These are phyloP conservation scores for Grifola frondosa DNA, from an alignment of 1,284 basidiomycete genomes.

Conservation along the genomic window DNA sequence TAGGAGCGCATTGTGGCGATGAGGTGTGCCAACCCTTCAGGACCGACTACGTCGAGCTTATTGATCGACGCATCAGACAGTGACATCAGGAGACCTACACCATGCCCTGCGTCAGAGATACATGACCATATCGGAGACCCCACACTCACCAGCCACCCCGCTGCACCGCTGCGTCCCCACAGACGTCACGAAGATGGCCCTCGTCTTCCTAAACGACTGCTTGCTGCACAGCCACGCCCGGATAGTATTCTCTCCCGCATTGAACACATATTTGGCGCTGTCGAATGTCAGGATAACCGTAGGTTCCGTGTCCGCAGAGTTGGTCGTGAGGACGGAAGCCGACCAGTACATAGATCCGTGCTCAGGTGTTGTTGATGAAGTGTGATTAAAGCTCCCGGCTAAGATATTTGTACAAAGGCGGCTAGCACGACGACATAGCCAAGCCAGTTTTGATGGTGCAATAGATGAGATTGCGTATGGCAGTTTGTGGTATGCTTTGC, in stretches of 20 bases:
- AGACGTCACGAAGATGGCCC: constrained; percentile 74
- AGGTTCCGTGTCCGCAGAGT: constrained; percentile 78
- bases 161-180: constrained; percentile 57
- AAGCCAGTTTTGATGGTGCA: constrained; percentile 15
- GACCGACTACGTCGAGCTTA: constrained; percentile 67
- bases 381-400: no score
- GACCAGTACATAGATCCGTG: constrained; percentile 65
- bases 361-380: background rate
- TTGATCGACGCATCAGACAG: constrained; percentile 70
- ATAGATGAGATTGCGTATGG: background rate
- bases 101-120: background rate
- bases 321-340: constrained; percentile 51
- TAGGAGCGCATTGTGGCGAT: constrained; percentile 72
- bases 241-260: constrained; percentile 80
- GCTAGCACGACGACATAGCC: constrained; percentile 15
- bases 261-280: constrained; percentile 82
- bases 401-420: no score
- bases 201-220: constrained; percentile 62
- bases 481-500: no score
- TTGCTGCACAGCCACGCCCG: constrained; percentile 71
- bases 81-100: constrained; percentile 76
- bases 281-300: constrained; percentile 75
- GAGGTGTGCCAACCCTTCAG: constrained; percentile 67
- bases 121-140: background rate
- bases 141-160: constrained; percentile 67